Base-by-base conservation (phyloP, 2,329 filamentous ascomycete genomes). In the Fusarium hainanense region DNA sequence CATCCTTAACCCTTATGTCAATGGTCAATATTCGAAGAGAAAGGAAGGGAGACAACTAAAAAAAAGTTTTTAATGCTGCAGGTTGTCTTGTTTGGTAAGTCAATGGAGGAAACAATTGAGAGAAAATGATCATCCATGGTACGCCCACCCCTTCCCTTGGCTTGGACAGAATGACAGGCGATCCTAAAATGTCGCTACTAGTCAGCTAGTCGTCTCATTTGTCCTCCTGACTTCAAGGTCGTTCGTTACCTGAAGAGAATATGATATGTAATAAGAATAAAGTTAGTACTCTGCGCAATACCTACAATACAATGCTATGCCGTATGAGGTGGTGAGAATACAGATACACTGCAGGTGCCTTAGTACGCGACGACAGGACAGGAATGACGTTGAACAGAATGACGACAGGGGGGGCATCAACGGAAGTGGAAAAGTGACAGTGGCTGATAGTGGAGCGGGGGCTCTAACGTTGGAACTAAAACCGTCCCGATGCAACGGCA, bases 341-440 rank as follows among this genome's bases (percentile, higher is more conserved):
- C 32, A 18, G 32, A 18, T 34, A 34, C 32, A 37, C 34, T n/a
- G 18, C 34, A 37, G 18, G 34, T 37, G n/a, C 34, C 18, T 37
- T n/a, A 52, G 23, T 28, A 10, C 27, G 16, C 47, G 21, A 49
- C 18, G 20, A 9, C 25, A 13, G 25, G 25, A 41, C 25, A 27
- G 40, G 58, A 54, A 71, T 70, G 63, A 65, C 55, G 68, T 68
- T 68, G 55, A 65, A 44, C 48, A 49, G 32, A 52, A 65, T 70
- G 63, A 69, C 68, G 59, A 66, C 34, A 25, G 40, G 23, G 32
- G 32, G 49, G 40, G 7, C 34, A 37, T 49, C 8, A 21, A 54
- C 48, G 7, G 27, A 66, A 60, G 42, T 48, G 58, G 57, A 43
- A 64, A 51, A 49, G 54, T 46, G 40, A 32, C 18, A 30, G 55